Conservation (phyloP, 2,329 filamentous ascomycete species). For the Pseudocercospora macadamiae region DNA sequence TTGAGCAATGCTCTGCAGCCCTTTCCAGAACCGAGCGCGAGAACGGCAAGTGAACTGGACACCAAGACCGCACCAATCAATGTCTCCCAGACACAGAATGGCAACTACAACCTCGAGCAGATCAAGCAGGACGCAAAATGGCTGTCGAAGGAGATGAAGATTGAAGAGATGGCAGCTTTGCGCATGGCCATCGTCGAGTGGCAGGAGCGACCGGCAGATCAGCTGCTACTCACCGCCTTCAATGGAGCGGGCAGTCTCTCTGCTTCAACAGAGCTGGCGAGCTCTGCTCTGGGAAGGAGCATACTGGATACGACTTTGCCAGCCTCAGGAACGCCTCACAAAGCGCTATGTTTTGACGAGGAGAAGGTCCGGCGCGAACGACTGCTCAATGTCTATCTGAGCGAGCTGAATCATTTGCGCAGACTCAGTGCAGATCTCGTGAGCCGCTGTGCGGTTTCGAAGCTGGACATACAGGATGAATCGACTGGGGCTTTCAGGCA, state of each 20-base stretch:
- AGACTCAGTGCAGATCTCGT: constrained; percentile 28
- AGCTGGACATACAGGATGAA: constrained; percentile 18
- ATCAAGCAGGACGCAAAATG: constrained; percentile 85
- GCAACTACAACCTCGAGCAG: constrained; percentile 71
- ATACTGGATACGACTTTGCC: constrained; percentile 23
- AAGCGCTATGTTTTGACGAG: constrained; percentile 26
- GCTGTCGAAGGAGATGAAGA: constrained; percentile 75
- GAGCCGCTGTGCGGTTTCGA: constrained; percentile 25
- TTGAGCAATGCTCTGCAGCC: constrained; percentile 70
- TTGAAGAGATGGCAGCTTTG: constrained; percentile 82
- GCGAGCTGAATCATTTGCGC: constrained; percentile 32
- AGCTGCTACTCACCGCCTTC: constrained; percentile 59
- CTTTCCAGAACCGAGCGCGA: constrained; percentile 63
- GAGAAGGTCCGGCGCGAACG: constrained; percentile 34
- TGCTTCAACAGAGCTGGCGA: constrained; percentile 9
- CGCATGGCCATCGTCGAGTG: constrained; percentile 80
- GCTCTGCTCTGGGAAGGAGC: constrained; percentile 21
- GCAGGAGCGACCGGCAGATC: constrained; percentile 74
- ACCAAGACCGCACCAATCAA: constrained; percentile 87
- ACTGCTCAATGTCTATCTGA: constrained; percentile 31
- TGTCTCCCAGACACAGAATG: constrained; percentile 68
- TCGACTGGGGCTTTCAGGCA: constrained; percentile 13
- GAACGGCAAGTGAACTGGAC: constrained; percentile 65
- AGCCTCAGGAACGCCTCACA: constrained; percentile 10
- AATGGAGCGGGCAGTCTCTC: constrained; percentile 17